Evolutionary conservation across 164 flowering plant species (phyloP).

Genomic region (Euptelea pleiosperma): DNA sequence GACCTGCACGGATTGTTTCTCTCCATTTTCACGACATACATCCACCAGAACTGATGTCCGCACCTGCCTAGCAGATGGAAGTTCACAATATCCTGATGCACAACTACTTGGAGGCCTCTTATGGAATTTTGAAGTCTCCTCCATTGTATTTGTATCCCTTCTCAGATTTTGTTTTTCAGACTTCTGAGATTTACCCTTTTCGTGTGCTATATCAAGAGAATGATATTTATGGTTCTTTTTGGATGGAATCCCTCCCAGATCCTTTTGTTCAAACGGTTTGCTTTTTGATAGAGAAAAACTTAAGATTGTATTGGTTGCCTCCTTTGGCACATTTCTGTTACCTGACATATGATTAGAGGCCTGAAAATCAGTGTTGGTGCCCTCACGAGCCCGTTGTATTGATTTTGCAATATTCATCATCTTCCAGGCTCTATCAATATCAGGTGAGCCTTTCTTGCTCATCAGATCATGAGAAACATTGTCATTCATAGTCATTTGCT

Average conservation of each 20-base stretch:
- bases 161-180: conserved; percentile 12
- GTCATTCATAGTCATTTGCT: conserved; percentile 4
- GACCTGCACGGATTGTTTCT: not conserved
- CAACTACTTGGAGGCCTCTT: conserved; percentile 8
- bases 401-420: conserved; percentile 62
- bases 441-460: conserved; percentile 18
- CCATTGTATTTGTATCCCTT: conserved; percentile 1
- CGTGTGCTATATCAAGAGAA: conserved; percentile 8
- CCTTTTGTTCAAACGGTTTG: conserved; percentile 6
- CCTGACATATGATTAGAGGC: conserved; percentile 10
- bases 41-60: conserved; percentile 4
- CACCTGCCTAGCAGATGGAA: conserved; percentile 12
- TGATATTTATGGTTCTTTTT: conserved; percentile 7
- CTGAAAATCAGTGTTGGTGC: conserved; percentile 3
- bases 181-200: conserved; percentile 7
- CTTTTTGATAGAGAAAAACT: conserved; percentile 9
- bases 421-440: conserved; percentile 71
- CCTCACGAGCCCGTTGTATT: conserved; percentile 9
- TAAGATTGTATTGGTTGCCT: conserved; percentile 12
- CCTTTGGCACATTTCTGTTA: conserved; percentile 14
- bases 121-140: conserved; percentile 4
- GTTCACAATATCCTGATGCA: conserved; percentile 11
- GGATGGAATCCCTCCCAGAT: conserved; percentile 8
- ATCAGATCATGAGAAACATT: conserved; percentile 2
- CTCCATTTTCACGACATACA: conserved; percentile 2